phyloP scores from a whole-genome alignment of 2,329 filamentous ascomycete genomes.

The Venturia asperata region DNA sequence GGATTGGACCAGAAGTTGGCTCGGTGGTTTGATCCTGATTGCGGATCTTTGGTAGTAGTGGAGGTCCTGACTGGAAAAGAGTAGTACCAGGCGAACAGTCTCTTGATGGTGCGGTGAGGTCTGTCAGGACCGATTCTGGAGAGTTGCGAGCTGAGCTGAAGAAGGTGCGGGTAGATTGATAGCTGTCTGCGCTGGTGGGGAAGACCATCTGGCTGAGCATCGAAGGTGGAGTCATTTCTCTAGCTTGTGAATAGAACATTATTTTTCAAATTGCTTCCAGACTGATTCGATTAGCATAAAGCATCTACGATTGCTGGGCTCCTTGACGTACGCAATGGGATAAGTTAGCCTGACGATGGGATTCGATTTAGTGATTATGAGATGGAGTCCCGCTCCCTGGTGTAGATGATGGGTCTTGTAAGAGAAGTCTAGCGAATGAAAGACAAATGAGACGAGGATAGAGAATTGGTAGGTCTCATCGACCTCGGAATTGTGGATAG shows the following conservation, averaged over 20 bases:
- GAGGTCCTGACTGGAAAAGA: conserved; percentile 46
- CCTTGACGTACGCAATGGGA: conserved; percentile 28
- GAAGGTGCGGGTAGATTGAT: conserved; percentile 8
- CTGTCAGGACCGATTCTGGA: conserved; percentile 18
- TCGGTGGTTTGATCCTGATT: conserved; percentile 73
- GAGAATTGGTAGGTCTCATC: conserved; percentile 35
- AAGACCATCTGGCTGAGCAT: conserved; percentile 31
- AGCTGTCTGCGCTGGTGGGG: conserved; percentile 33
- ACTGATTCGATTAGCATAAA: conserved; percentile 32
- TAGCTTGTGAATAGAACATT: conserved; percentile 33
- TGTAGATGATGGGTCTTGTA: conserved; percentile 24
- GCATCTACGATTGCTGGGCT: conserved; percentile 22
- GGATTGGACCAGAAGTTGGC: conserved; percentile 48
- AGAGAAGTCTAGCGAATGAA: conserved; percentile 30
- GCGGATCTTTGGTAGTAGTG: conserved; percentile 78
- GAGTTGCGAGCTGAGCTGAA: conserved; percentile 51
- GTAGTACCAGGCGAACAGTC: conserved; percentile 14
- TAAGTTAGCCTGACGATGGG: conserved; percentile 22
- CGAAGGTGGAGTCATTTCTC: conserved; percentile 40
- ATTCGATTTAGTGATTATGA: conserved; percentile 35
- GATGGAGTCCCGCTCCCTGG: conserved; percentile 40
- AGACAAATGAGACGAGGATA: conserved; percentile 27
- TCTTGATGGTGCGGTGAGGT: conserved; percentile 10
- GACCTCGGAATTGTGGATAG: conserved; percentile 27
- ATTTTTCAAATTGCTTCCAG: conserved; percentile 23